Base-by-base conservation (phyloP, 2,329 filamentous ascomycete genomes). In the Trichoderma oligosporum region DNA sequence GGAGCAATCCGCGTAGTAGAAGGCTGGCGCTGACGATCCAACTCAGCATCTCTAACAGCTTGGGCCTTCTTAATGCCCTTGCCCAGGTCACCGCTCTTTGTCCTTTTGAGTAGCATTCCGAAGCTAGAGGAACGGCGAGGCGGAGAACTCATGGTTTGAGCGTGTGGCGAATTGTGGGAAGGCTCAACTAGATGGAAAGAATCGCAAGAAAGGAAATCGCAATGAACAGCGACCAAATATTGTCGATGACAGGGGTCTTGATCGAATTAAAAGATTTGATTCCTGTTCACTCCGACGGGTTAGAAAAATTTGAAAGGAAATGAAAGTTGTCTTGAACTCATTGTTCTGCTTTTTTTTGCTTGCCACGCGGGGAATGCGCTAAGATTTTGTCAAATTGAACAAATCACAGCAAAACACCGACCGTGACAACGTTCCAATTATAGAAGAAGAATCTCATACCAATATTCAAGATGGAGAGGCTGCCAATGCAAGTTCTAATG, bases 21-120 rank as follows among this genome's bases (percentile, higher is more conserved):
- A n/a, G 73, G 73, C 64, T 78, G 74, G 63, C 76, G 77, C 68
- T 79, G 77, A 62, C 78, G 76, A 66, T 80, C 76, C 57, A 78
- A 70, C 67, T 81, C 78, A 62, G 76, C 76, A 64, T 80, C 77
- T 63, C 73, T 74, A 63, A 73, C 64, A 62, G 81, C 76, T 72
- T 83, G 78, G 67, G 75, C 77, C 76, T 84, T 86, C 72, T 80
- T 84, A 71, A 76, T 78, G 62, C 76, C 77, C 64, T 82, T 82
- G 64, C 78, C 79, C 58, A 88, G 70, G 62, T 89, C 85, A 60
- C 81, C 81, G 58, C 85, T 88, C 69, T 88, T 88, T 69, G 81
- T 82, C 64, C 86, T 82, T 72, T 84, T 81, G 61, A 88, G 79
- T 68, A 89, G 81, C 73, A 81, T 80, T 66, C 78, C 77, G 73